These are phyloP conservation scores for Leccinum rimulosum DNA, from an alignment of 768 basidiomycete genomes.

Conservation along the genomic window DNA sequence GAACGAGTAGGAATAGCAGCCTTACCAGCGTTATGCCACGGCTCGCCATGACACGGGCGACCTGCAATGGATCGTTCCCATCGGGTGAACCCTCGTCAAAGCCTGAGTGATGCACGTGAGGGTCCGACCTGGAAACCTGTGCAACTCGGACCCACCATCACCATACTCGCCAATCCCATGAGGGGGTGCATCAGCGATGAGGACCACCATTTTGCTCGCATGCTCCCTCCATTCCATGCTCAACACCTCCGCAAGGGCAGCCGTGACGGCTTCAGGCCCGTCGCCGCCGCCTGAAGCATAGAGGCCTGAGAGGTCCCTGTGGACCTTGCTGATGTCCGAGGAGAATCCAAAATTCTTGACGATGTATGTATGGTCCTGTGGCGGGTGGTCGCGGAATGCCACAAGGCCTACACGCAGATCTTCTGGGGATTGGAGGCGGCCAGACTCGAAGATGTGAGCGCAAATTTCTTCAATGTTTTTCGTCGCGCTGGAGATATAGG, in stretches of 20 bases:
- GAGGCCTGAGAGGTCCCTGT: constrained; percentile 75
- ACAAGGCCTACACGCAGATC: constrained; percentile 91
- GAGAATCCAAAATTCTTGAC: constrained; percentile 94
- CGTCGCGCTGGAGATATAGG: constrained; percentile 90
- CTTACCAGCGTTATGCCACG: constrained; percentile 87
- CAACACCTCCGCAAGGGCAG: constrained; percentile 81
- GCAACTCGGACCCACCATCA: constrained; percentile 59
- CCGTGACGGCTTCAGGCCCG: constrained; percentile 96
- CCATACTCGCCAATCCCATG: constrained; percentile 98
- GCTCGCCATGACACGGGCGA: constrained; percentile 87
- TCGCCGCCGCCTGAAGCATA: constrained; percentile 92
- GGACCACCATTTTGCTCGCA: constrained; percentile 93
- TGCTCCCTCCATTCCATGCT: constrained; percentile 87
- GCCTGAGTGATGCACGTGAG: constrained; percentile 44
- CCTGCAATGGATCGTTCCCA: constrained; percentile 83
- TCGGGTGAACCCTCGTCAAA: constrained; percentile 95
- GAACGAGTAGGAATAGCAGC: constrained; percentile 12
- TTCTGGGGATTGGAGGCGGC: constrained; percentile 80
- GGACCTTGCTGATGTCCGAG: constrained; percentile 84
- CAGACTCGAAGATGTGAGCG: constrained; percentile 91
- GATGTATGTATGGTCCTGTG: constrained; percentile 94
- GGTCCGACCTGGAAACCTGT: constrained; percentile 6
- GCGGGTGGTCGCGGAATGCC: constrained; percentile 95
- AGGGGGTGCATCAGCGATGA: constrained; percentile 96
- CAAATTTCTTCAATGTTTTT: constrained; percentile 97